These are phyloP conservation scores for Pseudocercospora eumusae DNA, from an alignment of 2,329 filamentous ascomycete species.

Conservation along the genomic window DNA sequence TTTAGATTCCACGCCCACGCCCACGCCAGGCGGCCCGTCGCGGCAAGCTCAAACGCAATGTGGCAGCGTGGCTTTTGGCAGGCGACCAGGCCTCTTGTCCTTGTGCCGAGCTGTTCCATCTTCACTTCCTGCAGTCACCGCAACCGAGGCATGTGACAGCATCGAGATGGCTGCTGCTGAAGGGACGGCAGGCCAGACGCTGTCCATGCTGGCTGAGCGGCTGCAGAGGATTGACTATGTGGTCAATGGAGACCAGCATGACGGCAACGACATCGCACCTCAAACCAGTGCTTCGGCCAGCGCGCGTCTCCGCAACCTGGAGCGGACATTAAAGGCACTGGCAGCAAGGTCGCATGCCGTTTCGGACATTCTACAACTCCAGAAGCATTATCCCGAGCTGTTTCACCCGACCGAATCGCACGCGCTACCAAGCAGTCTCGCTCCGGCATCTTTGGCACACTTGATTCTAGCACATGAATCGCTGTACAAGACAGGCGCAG, in stretches of 20 bases:
- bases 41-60: not conserved
- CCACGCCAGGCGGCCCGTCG: not conserved
- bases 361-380: slow-evolving; percentile 44
- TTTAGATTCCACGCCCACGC: too few species aligned
- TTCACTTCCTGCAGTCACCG: slow-evolving; percentile 17
- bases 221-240: slow-evolving; percentile 48
- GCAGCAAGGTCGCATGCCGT: slow-evolving; percentile 44
- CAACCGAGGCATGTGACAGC: slow-evolving; percentile 25
- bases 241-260: slow-evolving; percentile 41
- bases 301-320: slow-evolving; percentile 33
- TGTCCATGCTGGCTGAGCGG: slow-evolving; percentile 48
- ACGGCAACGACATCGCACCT: slow-evolving; percentile 3
- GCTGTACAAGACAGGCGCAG: slow-evolving; percentile 45
- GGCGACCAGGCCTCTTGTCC: not conserved
- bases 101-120: not conserved
- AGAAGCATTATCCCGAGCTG: slow-evolving; percentile 46
- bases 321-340: slow-evolving; percentile 41
- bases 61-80: not conserved
- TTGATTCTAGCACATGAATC: slow-evolving; percentile 49
- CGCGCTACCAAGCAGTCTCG: slow-evolving; percentile 30
- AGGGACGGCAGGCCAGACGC: slow-evolving; percentile 38
- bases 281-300: slow-evolving; percentile 24
- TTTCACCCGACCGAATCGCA: slow-evolving; percentile 32
- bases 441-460: slow-evolving; percentile 34
- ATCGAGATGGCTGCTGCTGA: slow-evolving; percentile 14